Percentiles rank a stretch among this genome's conserved stretches.
phyloP scores from a whole-genome alignment of 2,329 filamentous ascomycete species.

The Hymenoscyphus fraxineus region DNA sequence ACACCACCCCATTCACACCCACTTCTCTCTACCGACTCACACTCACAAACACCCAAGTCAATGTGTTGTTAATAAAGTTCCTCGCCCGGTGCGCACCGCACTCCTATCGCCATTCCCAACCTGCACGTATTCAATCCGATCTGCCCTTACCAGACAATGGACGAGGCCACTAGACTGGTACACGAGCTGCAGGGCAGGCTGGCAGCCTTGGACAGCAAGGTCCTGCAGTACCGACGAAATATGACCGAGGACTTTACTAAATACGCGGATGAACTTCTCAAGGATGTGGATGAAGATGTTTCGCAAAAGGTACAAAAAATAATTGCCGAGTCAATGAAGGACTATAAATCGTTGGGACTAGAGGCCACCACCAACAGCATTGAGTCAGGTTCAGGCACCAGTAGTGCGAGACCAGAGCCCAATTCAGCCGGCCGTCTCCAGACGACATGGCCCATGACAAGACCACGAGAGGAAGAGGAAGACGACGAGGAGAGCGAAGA shows the following conservation, averaged over 20 bases:
- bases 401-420: constrained; percentile 11
- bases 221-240: constrained; percentile 53
- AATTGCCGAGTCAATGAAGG: constrained; percentile 32
- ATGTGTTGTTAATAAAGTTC: not conserved
- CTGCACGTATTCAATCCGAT: not conserved
- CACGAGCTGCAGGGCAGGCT: constrained; percentile 31
- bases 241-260: constrained; percentile 55
- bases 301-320: constrained; percentile 46
- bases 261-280: constrained; percentile 50
- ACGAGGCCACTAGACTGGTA: constrained; percentile 46
- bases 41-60: not conserved
- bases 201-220: constrained; percentile 54
- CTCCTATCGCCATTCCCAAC: not conserved
- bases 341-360: constrained; percentile 28
- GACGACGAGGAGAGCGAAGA: constrained; percentile 35
- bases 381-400: constrained; percentile 29
- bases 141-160: constrained; percentile 36
- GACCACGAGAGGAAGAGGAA: not conserved
- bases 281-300: constrained; percentile 44
- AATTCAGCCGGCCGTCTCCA: constrained; percentile 22
- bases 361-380: constrained; percentile 11
- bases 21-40: not conserved
- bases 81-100: not conserved
- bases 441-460: constrained; percentile 37
- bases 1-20: not conserved